A percentile compares a stretch with the other conserved stretches of the same genome.
phyloP scores from a whole-genome alignment of 306 rosid genomes.

The Hippophae rhamnoides region DNA sequence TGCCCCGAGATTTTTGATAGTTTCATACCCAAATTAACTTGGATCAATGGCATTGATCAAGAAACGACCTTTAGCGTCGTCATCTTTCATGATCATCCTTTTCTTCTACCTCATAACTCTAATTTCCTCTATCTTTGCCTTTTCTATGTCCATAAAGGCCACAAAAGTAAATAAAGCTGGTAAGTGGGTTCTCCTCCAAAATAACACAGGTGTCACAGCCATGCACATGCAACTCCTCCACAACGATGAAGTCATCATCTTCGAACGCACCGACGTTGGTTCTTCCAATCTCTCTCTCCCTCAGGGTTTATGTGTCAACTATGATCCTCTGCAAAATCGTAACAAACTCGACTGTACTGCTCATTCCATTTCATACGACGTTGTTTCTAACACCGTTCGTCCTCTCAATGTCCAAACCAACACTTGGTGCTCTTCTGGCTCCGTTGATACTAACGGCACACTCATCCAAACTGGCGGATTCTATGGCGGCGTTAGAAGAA shows the following conservation, averaged over 20 bases:
- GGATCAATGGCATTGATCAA: too few relatives aligned
- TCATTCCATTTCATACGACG: slow-evolving; percentile 60
- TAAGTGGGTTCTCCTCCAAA: slow-evolving; percentile 42
- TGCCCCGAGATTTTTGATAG: too few relatives aligned
- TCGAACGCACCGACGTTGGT: slow-evolving; percentile 70
- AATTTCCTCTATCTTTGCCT: too few relatives aligned
- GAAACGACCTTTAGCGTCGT: too few relatives aligned
- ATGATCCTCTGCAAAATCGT: slow-evolving; percentile 8
- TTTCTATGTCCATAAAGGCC: too few relatives aligned
- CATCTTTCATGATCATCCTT: too few relatives aligned
- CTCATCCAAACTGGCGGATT: slow-evolving; percentile 72
- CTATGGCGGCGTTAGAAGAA: slow-evolving; percentile 38
- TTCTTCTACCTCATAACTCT: too few relatives aligned
- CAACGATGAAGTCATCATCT: slow-evolving; percentile 55
- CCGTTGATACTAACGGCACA: slow-evolving; percentile 36
- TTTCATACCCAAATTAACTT: too few relatives aligned
- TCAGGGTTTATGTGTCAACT: slow-evolving; percentile 13
- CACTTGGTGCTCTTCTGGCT: slow-evolving; percentile 80
- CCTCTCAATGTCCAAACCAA: slow-evolving; percentile 51
- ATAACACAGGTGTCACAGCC: slow-evolving; percentile 68
- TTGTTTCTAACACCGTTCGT: slow-evolving; percentile 32
- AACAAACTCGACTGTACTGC: slow-evolving; percentile 67
- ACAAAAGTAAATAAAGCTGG: slow-evolving; percentile 21
- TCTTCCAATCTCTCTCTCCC: slow-evolving; percentile 63
- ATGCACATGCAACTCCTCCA: slow-evolving; percentile 84